phyloP scores from a whole-genome alignment of 805 yeast genomes.

The Lachancea meyersii region DNA sequence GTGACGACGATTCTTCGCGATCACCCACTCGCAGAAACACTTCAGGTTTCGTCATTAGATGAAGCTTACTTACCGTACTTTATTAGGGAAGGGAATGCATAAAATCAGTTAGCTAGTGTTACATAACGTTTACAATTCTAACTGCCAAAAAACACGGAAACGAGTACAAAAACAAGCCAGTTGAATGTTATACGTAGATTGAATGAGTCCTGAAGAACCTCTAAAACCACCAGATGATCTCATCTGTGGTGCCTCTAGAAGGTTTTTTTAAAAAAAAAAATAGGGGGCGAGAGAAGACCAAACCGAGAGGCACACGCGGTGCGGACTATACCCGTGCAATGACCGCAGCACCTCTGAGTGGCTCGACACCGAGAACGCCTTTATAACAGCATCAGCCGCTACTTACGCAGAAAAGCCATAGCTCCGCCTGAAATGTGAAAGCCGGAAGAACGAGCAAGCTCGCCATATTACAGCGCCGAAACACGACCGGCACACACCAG shows the following conservation, averaged over 20 bases:
- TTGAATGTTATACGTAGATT: background rate
- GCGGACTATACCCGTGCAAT: slow-evolving; percentile 24
- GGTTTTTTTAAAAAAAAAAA: slow-evolving; percentile 10
- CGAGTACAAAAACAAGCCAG: background rate
- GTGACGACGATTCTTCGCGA: slow-evolving; percentile 12
- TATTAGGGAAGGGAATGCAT: background rate
- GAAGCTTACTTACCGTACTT: background rate
- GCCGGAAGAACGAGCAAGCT: slow-evolving; percentile 31
- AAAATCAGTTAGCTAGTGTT: background rate
- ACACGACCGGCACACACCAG: slow-evolving; percentile 6
- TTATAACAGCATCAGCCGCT: slow-evolving; percentile 6
- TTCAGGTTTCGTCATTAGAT: slow-evolving; percentile 25
- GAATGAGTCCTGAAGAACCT: background rate
- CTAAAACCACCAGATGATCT: slow-evolving; percentile 21
- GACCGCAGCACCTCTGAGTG: slow-evolving; percentile 28
- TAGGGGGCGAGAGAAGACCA: slow-evolving; percentile 20
- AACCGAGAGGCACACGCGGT: slow-evolving; percentile 26
- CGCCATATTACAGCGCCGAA: slow-evolving; percentile 25
- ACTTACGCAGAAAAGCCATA: slow-evolving; percentile 1
- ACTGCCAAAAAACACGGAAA: background rate
- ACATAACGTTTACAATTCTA: background rate
- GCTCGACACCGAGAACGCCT: slow-evolving; percentile 1
- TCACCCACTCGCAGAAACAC: slow-evolving; percentile 17
- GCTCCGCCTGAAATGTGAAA: background rate
- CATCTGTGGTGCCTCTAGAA: slow-evolving; percentile 16